Percentiles rank a stretch among this genome's conserved stretches.
Evolutionary conservation across 108 stramenopile species (phyloP).

Genomic region (Cylindrotheca closterium): DNA sequence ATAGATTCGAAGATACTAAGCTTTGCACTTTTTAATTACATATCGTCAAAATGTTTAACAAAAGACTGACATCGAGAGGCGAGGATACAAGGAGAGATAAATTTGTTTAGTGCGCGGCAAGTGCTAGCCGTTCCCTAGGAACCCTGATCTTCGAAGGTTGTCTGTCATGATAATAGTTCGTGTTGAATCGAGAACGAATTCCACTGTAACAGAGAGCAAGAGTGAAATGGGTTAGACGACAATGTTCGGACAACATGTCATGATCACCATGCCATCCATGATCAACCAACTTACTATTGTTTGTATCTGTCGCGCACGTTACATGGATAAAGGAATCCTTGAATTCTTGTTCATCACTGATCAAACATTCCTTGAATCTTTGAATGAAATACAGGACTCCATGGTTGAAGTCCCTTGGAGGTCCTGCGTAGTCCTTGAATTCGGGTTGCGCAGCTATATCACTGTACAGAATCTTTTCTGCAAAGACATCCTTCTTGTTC

Average conservation of each 20-base stretch:
- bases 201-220: conserved; percentile 41
- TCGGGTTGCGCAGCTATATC: conserved; percentile 80
- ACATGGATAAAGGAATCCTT: conserved; percentile 92
- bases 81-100: not conserved
- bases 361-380: conserved; percentile 90
- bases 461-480: conserved; percentile 90
- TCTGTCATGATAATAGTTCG: conserved; percentile 93
- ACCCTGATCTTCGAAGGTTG: conserved; percentile 86
- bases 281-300: conserved; percentile 81
- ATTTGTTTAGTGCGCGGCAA: not conserved
- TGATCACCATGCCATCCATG: no score
- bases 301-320: conserved; percentile 98
- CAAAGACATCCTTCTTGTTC: conserved; percentile 98
- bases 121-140: conserved; percentile 77
- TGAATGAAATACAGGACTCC: conserved; percentile 92
- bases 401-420: conserved; percentile 82
- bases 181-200: conserved; percentile 91
- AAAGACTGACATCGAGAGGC: no score
- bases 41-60: no score
- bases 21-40: no score
- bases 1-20: no score
- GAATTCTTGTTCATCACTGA: conserved; percentile 78
- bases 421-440: conserved; percentile 83
- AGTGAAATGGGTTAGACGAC: no score
- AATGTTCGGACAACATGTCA: no score